These are phyloP conservation scores for Debaryomyces coudertii DNA, from an alignment of 1,139 yeast genomes.

Conservation along the genomic window DNA sequence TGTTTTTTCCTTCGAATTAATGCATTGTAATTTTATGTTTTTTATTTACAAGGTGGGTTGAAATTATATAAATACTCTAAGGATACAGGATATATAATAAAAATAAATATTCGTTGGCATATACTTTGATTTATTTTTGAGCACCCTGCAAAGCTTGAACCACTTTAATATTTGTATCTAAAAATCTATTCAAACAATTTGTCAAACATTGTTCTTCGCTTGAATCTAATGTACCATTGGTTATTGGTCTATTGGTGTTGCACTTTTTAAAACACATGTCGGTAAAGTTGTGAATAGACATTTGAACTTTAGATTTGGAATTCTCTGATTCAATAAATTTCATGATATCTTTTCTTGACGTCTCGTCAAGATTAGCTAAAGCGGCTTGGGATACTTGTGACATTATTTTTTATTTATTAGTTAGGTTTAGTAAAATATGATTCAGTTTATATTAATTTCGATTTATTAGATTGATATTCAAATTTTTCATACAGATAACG, in stretches of 20 bases:
- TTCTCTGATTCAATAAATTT: conserved; percentile 81
- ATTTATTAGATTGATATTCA: neutral
- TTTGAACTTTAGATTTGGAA: conserved; percentile 85
- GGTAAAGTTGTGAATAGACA: conserved; percentile 83
- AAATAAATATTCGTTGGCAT: neutral
- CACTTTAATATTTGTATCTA: conserved; percentile 85
- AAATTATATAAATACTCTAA: conserved; percentile 2
- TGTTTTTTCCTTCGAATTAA: neutral
- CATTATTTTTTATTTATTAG: conserved; percentile 36
- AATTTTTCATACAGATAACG: conserved; percentile 7
- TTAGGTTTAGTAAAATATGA: neutral
- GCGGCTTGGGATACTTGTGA: conserved; percentile 63
- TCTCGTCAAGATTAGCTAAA: conserved; percentile 67
- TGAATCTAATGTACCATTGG: conserved; percentile 52
- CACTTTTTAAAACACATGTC: conserved; percentile 92
- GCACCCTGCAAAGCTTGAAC: conserved; percentile 58
- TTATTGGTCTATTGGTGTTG: conserved; percentile 53
- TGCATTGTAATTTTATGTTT: neutral
- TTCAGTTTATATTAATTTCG: neutral
- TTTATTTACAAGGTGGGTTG: conserved; percentile 11
- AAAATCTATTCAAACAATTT: conserved; percentile 82
- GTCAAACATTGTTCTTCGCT: conserved; percentile 73
- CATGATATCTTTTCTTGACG: conserved; percentile 72
- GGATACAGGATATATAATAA: conserved; percentile 2
- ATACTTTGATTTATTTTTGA: conserved; percentile 20